phyloP scores from a whole-genome alignment of 1,139 yeast genomes.

The Nadsonia starkeyi-henricii region DNA sequence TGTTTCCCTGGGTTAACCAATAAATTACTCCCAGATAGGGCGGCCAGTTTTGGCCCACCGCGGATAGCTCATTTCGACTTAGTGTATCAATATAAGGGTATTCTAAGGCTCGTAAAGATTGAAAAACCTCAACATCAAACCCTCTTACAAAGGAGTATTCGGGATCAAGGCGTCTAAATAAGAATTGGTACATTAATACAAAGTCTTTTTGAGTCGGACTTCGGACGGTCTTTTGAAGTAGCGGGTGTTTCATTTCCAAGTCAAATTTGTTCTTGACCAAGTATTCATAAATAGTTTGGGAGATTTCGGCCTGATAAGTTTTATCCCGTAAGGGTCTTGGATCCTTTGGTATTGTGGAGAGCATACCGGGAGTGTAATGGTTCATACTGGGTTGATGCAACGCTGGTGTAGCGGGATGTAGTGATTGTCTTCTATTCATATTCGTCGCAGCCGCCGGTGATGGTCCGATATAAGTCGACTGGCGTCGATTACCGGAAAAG shows the following conservation, averaged over 20 bases:
- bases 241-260: conserved; percentile 54
- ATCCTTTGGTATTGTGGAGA: conserved; percentile 26
- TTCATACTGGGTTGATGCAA: not conserved
- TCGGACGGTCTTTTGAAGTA: conserved; percentile 49
- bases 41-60: not conserved
- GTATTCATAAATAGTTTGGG: conserved; percentile 35
- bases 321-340: conserved; percentile 70
- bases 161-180: conserved; percentile 67
- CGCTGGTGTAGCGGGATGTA: not conserved
- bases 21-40: not conserved
- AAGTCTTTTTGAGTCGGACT: conserved; percentile 87
- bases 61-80: not conserved
- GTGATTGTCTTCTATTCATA: conserved; percentile 8
- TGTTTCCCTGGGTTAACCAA: not conserved
- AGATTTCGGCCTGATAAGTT: conserved; percentile 53
- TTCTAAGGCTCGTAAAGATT: conserved; percentile 45
- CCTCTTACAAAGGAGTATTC: conserved; percentile 55
- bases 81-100: conserved; percentile 63
- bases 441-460: conserved; percentile 10
- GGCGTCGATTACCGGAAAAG: not conserved
- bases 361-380: not conserved
- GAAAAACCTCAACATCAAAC: conserved; percentile 64
- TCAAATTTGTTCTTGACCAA: conserved; percentile 53
- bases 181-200: conserved; percentile 62
- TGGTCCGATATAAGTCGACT: conserved; percentile 7